Evolutionary conservation across 768 basidiomycete species (phyloP).

Genomic region (Mycena metata): DNA sequence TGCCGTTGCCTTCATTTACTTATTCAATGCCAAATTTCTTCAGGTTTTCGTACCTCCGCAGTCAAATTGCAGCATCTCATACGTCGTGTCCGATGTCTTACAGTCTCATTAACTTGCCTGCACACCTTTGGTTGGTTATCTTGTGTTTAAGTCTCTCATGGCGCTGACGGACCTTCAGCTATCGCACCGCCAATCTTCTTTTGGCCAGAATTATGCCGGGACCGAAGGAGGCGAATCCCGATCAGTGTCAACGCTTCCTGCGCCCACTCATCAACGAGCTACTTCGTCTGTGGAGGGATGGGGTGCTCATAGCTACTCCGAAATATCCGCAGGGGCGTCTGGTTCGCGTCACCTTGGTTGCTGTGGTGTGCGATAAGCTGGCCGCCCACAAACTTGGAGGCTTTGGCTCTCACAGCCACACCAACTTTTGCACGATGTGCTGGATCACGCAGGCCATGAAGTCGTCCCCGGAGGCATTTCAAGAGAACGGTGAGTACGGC

Average conservation of each 20-base stretch:
- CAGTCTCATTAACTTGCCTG: slow-evolving; percentile 47
- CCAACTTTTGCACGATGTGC: slow-evolving; percentile 50
- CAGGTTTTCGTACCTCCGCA: slow-evolving; percentile 54
- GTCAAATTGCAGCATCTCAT: slow-evolving; percentile 52
- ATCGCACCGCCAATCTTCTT: slow-evolving; percentile 44
- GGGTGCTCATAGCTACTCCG: slow-evolving; percentile 40
- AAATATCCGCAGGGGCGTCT: slow-evolving; percentile 46
- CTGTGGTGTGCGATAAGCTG: slow-evolving; percentile 53
- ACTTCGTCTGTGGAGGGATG: slow-evolving; percentile 41
- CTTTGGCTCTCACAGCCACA: slow-evolving; percentile 48
- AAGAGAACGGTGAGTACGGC: slow-evolving; percentile 9
- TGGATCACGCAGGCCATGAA: slow-evolving; percentile 48
- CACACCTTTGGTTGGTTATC: no score
- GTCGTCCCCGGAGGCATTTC: slow-evolving; percentile 39
- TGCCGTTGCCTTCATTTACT: no score
- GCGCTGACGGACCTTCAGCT: no score
- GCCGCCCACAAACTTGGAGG: slow-evolving; percentile 52
- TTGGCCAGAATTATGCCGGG: slow-evolving; percentile 44
- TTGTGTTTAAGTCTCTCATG: no score
- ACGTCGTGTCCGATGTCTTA: slow-evolving; percentile 51
- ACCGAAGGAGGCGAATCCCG: slow-evolving; percentile 44
- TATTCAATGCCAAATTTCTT: no score
- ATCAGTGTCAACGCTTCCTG: slow-evolving; percentile 45
- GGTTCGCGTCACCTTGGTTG: slow-evolving; percentile 48
- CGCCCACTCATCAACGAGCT: slow-evolving; percentile 45